These are phyloP conservation scores for Ustilago tritici DNA, from an alignment of 1,284 basidiomycete genomes.

Conservation along the genomic window DNA sequence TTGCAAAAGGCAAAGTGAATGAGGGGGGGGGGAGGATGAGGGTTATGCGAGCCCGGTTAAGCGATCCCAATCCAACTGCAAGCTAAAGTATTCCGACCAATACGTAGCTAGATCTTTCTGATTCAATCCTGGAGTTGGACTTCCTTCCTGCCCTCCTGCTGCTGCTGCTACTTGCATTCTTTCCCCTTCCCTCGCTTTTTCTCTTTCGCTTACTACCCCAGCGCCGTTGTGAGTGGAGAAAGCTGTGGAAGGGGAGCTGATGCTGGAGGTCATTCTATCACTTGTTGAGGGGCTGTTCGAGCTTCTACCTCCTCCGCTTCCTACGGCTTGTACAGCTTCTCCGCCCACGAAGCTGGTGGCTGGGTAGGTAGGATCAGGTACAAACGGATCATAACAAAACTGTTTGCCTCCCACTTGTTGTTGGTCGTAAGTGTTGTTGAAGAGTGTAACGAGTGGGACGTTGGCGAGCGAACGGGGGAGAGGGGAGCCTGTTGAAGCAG, in stretches of 20 bases:
- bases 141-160: conserved; percentile 3
- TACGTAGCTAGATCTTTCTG: conserved; percentile 47
- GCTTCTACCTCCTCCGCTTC: background rate
- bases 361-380: conserved; percentile 20
- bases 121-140: conserved; percentile 16
- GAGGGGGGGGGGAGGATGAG: background rate
- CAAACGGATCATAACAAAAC: conserved; percentile 45
- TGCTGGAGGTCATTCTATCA: background rate
- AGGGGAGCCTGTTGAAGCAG: conserved; percentile 6
- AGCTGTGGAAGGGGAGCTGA: conserved; percentile 2
- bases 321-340: background rate
- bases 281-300: conserved; percentile 4
- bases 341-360: background rate
- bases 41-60: conserved; percentile 32
- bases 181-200: background rate
- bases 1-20: too few relatives aligned
- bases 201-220: background rate
- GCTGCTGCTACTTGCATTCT: background rate
- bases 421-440: conserved; percentile 43
- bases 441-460: conserved; percentile 39
- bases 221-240: background rate
- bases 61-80: conserved; percentile 47
- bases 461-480: conserved; percentile 13
- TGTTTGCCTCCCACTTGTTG: conserved; percentile 8
- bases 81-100: conserved; percentile 47